Conservation (phyloP, 805 yeast species). For the Kodamaea hsintzibuensis region DNA sequence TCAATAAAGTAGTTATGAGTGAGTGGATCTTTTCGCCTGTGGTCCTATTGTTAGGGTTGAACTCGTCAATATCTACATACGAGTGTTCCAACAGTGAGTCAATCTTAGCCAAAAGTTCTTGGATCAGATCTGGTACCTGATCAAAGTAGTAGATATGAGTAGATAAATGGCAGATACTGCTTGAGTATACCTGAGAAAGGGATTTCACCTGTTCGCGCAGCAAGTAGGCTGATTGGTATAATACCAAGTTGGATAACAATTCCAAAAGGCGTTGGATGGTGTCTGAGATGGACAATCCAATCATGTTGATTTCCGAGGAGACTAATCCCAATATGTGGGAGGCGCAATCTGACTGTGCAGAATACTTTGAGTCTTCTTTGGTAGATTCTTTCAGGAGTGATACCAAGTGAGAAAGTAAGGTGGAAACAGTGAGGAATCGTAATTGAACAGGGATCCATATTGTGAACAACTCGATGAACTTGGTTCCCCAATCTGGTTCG, state of each 20-base stretch:
- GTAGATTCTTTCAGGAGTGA: slow-evolving; percentile 18
- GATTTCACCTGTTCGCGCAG: slow-evolving; percentile 21
- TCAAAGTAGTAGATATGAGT: slow-evolving; percentile 82
- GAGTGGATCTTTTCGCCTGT: slow-evolving; percentile 16
- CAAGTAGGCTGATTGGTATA: slow-evolving; percentile 23
- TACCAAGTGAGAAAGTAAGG: slow-evolving; percentile 35
- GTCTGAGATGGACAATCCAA: slow-evolving; percentile 85
- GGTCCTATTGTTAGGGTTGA: slow-evolving; percentile 9
- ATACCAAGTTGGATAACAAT: slow-evolving; percentile 44
- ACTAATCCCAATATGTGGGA: slow-evolving; percentile 57
- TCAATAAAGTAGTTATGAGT: slow-evolving; percentile 31
- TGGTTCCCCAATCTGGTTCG: slow-evolving; percentile 50
- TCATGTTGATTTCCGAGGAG: slow-evolving; percentile 77
- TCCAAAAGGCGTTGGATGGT: slow-evolving; percentile 59
- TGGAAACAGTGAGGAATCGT: slow-evolving; percentile 62
- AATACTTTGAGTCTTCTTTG: slow-evolving; percentile 14
- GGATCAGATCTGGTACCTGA: slow-evolving; percentile 79
- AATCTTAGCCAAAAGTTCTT: slow-evolving; percentile 56
- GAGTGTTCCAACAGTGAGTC: slow-evolving; percentile 30
- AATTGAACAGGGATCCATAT: slow-evolving; percentile 80
- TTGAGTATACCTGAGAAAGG: slow-evolving; percentile 47
- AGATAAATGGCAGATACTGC: slow-evolving; percentile 68
- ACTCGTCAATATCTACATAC: slow-evolving; percentile 6
- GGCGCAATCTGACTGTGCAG: slow-evolving; percentile 42
- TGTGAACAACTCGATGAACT: slow-evolving; percentile 63